Evolutionary conservation across 2,329 filamentous ascomycete genomes (phyloP).

Genomic region (Metarhizium album): DNA sequence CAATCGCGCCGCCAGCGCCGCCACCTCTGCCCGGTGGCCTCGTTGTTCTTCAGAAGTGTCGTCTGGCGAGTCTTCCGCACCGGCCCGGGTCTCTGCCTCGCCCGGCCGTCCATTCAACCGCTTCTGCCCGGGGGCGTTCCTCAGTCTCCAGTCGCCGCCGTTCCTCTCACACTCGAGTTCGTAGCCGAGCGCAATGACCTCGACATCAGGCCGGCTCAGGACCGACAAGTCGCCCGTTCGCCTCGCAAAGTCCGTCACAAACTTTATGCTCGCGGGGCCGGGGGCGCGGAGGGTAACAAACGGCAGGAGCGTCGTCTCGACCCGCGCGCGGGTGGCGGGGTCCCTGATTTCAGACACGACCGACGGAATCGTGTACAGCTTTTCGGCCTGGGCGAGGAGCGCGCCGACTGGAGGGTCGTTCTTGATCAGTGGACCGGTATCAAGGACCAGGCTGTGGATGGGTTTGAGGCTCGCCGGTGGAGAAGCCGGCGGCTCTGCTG

Average conservation of each 20-base stretch:
- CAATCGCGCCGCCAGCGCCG: constrained; percentile 9
- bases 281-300: constrained; percentile 74
- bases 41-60: neutral
- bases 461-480: constrained; percentile 39
- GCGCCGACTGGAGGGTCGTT: constrained; percentile 81
- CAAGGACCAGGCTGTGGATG: constrained; percentile 75
- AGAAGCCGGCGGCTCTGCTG: constrained; percentile 6
- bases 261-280: constrained; percentile 62
- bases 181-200: constrained; percentile 81
- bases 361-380: constrained; percentile 71
- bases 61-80: constrained; percentile 14
- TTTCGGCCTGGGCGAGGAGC: constrained; percentile 65
- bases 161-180: constrained; percentile 90
- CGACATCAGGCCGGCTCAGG: constrained; percentile 78
- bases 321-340: constrained; percentile 63
- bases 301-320: constrained; percentile 76
- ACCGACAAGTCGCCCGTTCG: constrained; percentile 84
- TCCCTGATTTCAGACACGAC: constrained; percentile 86
- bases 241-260: constrained; percentile 75
- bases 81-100: neutral
- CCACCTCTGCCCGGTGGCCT: constrained; percentile 15
- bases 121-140: constrained; percentile 71
- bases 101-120: constrained; percentile 53
- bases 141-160: constrained; percentile 76
- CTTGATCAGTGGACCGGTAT: constrained; percentile 87